A percentile compares a stretch with the other conserved stretches of the same genome.
Conservation (phyloP, 805 yeast genomes). For the Cyberlindnera lachancei region DNA sequence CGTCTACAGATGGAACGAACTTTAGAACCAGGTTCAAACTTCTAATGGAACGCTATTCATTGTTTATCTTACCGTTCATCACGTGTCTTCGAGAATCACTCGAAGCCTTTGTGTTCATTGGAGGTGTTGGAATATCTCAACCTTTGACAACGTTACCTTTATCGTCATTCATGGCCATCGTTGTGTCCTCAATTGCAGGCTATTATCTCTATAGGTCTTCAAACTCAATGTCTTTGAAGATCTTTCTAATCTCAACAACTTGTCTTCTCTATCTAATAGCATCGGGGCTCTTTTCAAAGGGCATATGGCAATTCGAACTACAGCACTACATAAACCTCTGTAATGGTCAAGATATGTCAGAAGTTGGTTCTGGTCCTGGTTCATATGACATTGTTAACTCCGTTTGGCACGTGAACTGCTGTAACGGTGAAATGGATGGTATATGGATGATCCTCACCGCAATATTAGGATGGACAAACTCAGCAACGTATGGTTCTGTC, state of each 20-base stretch:
- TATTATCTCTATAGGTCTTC: conserved; percentile 68
- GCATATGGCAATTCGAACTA: conserved; percentile 85
- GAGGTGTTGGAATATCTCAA: conserved; percentile 76
- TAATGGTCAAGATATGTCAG: conserved; percentile 78
- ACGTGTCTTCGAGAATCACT: conserved; percentile 86
- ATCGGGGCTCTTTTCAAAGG: conserved; percentile 79
- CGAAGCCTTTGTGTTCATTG: conserved; percentile 87
- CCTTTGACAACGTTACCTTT: conserved; percentile 59
- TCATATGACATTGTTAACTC: conserved; percentile 73
- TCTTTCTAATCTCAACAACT: conserved; percentile 67
- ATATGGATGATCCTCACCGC: conserved; percentile 90
- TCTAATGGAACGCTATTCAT: conserved; percentile 53
- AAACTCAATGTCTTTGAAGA: conserved; percentile 64
- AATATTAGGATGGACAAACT: conserved; percentile 87
- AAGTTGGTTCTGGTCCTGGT: conserved; percentile 90
- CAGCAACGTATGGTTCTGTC: conserved; percentile 88
- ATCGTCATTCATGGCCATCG: conserved; percentile 51
- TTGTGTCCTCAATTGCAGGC: conserved; percentile 59
- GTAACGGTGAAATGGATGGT: conserved; percentile 89
- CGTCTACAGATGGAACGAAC: too few relatives aligned
- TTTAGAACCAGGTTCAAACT: conserved; percentile 22
- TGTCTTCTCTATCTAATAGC: conserved; percentile 79
- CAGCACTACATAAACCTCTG: conserved; percentile 69
- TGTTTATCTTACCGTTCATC: conserved; percentile 73
- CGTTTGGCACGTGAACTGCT: conserved; percentile 93